phyloP scores from a whole-genome alignment of 1,284 basidiomycete genomes.

The Ustilago loliicola region DNA sequence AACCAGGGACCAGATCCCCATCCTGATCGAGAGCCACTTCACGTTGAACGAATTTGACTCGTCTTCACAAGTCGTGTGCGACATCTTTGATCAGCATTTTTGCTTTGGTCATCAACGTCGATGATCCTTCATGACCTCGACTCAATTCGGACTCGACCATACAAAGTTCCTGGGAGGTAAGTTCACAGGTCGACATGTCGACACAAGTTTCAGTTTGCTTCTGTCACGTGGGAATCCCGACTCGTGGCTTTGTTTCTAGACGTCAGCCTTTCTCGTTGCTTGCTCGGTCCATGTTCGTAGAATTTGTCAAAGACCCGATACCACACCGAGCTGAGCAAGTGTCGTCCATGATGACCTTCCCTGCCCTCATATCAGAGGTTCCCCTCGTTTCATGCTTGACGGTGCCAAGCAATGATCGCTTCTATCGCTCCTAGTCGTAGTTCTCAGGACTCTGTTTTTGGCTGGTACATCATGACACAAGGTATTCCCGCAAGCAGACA shows the following conservation, averaged over 20 bases:
- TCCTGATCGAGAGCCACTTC: too few species aligned
- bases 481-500: too few species aligned
- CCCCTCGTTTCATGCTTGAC: background rate
- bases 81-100: too few species aligned
- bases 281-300: slow-evolving; percentile 1
- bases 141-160: background rate
- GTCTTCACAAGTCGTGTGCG: too few species aligned
- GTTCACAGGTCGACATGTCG: background rate
- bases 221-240: background rate
- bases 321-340: background rate
- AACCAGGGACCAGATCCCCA: too few species aligned
- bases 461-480: too few species aligned
- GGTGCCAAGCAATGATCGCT: background rate
- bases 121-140: too few species aligned
- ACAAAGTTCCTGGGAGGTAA: background rate
- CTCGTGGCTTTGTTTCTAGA: background rate
- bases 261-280: background rate
- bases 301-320: background rate
- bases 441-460: background rate
- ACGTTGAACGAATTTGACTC: too few species aligned
- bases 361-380: background rate
- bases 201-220: background rate
- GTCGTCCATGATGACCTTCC: background rate
- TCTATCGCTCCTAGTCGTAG: background rate
- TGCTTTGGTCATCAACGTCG: background rate